Base-by-base conservation (phyloP, 1,284 basidiomycete genomes). In the Ceratobasidium sp. region DNA sequence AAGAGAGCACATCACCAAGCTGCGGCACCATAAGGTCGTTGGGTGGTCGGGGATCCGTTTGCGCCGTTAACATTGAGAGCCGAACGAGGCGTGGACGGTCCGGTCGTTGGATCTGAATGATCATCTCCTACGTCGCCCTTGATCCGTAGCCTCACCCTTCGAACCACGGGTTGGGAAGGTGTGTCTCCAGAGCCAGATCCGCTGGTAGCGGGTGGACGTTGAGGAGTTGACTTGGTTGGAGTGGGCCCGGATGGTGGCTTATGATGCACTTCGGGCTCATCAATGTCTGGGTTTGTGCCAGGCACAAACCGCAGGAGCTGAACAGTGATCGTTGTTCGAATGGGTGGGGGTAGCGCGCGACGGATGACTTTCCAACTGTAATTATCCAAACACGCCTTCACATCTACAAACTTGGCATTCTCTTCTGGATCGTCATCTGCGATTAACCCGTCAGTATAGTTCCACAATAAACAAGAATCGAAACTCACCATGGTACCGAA, bases 291-390 rank as follows among this genome's bases (percentile, higher is more conserved):
- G 39, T 74, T 74, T 16, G 70, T 74, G 8, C 86, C 85, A 1
- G 85, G 84, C 0, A 82, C 82, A 74, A 90, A 92, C 30, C 87
- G 84, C 70, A 91, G 83, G 14, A 93, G 85, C 70, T 93, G 91
- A 6, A 93, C 86, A 77, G 91, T 91, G 6, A 93, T 79, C 0
- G 91, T 92, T 72, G 86, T 86, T 4, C 84, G 86, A 74, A 85
- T 85, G 0, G 91, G 90, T 0, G 84, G 84, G 6, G 84, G 82
- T 76, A 92, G 80, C 75, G 87, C 86, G 80, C 86, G 88, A 80
- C 88, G 89, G 36, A 92, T 82, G 72, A 92, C 81, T 28, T 89
- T 88, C 77, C 87, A 89, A 81, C 89, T 90, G 78, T 86, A 90
- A 21, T 83, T 87, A 70, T 92, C 88, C 34, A 92, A 79, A 88